Conservation (phyloP, 23 red algal genomes). For the Pyropia yezoensis region DNA sequence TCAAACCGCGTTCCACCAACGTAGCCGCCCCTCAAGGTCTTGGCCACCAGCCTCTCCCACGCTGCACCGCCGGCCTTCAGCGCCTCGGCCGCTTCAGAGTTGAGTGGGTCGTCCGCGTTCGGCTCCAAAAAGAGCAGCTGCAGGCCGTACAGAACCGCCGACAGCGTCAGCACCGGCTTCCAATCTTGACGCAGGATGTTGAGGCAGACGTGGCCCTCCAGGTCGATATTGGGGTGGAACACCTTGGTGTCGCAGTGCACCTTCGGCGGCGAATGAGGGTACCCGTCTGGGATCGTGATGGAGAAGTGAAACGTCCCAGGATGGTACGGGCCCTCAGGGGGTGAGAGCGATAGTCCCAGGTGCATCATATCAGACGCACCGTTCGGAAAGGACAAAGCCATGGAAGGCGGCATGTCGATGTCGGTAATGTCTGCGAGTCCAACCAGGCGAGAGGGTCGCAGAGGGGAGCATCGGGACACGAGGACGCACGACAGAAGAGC, state of each 20-base stretch:
- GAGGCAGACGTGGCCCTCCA: conserved; percentile 86
- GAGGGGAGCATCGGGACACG: too few species aligned
- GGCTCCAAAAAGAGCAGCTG: conserved; percentile 83
- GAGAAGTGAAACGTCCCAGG: conserved; percentile 66
- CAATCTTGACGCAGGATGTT: conserved; percentile 93
- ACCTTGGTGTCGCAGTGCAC: conserved; percentile 66
- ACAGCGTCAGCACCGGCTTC: conserved; percentile 81
- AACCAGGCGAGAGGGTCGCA: too few species aligned
- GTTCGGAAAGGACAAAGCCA: conserved; percentile 78
- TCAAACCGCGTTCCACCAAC: conserved; percentile 35
- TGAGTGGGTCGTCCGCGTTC: conserved; percentile 84
- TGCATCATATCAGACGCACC: conserved; percentile 53
- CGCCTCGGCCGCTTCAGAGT: conserved; percentile 70
- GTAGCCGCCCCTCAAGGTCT: conserved; percentile 39
- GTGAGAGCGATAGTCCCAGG: conserved; percentile 46
- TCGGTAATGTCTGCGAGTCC: conserved; percentile 52
- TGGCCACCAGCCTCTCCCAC: conserved; percentile 48
- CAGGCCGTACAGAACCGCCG: conserved; percentile 83
- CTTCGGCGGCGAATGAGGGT: conserved; percentile 81
- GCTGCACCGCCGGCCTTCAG: conserved; percentile 37
- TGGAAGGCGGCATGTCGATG: conserved; percentile 55
- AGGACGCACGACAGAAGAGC: too few species aligned
- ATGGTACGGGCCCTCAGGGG: conserved; percentile 72
- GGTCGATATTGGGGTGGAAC: conserved; percentile 95
- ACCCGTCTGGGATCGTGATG: conserved; percentile 57